Percentiles rank a stretch among this genome's conserved stretches.
phyloP scores from a whole-genome alignment of 345 rosid species.

The Aethionema arabicum region DNA sequence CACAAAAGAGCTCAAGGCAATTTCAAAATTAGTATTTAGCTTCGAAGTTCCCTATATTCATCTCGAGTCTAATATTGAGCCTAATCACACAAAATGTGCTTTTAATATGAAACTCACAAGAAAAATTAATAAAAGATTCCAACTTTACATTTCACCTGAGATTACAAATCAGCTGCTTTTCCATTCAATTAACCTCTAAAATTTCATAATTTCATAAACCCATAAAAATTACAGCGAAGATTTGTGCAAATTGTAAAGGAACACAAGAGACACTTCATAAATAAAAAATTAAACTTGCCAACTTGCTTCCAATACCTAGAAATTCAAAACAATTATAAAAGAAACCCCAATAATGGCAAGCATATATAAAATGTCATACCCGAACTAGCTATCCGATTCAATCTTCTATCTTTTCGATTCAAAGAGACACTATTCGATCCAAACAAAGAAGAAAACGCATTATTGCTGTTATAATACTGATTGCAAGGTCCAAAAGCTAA shows the following conservation, averaged over 20 bases:
- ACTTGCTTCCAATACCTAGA: slow-evolving; percentile 7
- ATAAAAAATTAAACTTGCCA: slow-evolving; percentile 12
- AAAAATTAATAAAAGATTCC: background rate
- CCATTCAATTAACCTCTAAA: slow-evolving; percentile 3
- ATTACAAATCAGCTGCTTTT: slow-evolving; percentile 3
- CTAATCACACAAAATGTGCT: slow-evolving; percentile 12
- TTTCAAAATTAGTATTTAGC: background rate
- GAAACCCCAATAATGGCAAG: slow-evolving; percentile 4
- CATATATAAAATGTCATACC: slow-evolving; percentile 36
- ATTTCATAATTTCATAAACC: slow-evolving; percentile 16
- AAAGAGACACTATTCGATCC: slow-evolving; percentile 41
- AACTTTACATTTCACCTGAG: slow-evolving; percentile 23
- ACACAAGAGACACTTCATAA: background rate
- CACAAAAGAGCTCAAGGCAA: background rate
- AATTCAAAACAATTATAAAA: background rate
- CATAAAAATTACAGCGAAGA: slow-evolving; percentile 10
- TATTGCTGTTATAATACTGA: slow-evolving; percentile 47
- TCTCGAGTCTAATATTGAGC: background rate
- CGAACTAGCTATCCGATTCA: slow-evolving; percentile 42
- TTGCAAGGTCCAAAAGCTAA: slow-evolving; percentile 69
- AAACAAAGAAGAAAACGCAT: slow-evolving; percentile 50
- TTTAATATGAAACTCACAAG: slow-evolving; percentile 2
- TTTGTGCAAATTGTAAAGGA: background rate
- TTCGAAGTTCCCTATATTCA: slow-evolving; percentile 2
- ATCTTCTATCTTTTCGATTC: slow-evolving; percentile 46